Evolutionary conservation across 1,284 basidiomycete genomes (phyloP), one percentile per base, ranked within the genome.

Genomic region (Sporisorium graminicola): DNA sequence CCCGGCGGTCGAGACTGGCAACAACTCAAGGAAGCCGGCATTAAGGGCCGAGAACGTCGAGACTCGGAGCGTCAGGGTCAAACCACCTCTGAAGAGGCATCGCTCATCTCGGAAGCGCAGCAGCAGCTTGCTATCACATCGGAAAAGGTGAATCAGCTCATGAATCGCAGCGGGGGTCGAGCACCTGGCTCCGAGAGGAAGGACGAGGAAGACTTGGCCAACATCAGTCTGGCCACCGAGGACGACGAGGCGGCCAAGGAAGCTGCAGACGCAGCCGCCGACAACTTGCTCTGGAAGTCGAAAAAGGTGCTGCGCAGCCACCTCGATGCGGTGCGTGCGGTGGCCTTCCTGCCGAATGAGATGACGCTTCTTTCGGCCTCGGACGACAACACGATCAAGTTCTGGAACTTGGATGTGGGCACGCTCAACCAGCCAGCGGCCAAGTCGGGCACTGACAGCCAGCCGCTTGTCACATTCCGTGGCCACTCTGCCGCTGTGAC

Each of bases 401-500:
- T 98, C 71, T 99, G 96, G 96, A 89, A 92, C 72, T 90, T 94
- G 26, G 77, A 82, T 26, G 47, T 64, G 4, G 51, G 67, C 14
- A 58, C 58, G 20, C 52, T 80, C n/a, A 72, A 67, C 51, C 77
- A 81, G 59, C 40, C 63, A 8, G 56, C 52, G 2, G 49, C 56
- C 47, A 77, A 77, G 42, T 57, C 63, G 2, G 74, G 74, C 27
- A 72, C 69, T 8, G 74, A 70, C 47, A 59, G 54, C 24, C 57
- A 68, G 47, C 64, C 67, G 5, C 91, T 94, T 81, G 89, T 94
- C 43, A 98, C 96, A 1, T 91, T 94, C 67, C 92, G 96, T 16
- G 95, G 95, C 12, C 96, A 99, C 87, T 93, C 93, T 12, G 92
- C 92, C 8, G 90, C 93, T n/a, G 92, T 99, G 79, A 98, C 96